Percentiles rank a stretch among this genome's conserved stretches.
phyloP scores from a whole-genome alignment of 169 alveolate genomes.

The Sarcocystis neurona region DNA sequence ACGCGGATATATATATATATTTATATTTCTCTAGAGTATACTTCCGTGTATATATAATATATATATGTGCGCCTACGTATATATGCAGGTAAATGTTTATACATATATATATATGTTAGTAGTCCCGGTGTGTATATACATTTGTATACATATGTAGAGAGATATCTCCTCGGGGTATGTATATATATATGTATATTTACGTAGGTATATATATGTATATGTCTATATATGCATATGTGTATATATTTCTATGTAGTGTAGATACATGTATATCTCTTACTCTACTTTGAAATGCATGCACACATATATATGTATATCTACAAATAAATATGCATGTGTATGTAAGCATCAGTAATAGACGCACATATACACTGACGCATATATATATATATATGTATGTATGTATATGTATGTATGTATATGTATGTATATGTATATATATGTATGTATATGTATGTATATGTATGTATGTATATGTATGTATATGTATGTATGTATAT shows the following conservation, averaged over 20 bases:
- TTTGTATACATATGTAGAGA: neutral
- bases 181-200: neutral
- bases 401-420: neutral
- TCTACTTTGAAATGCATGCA: neutral
- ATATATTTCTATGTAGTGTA: neutral
- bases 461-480: neutral
- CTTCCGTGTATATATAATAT: no score
- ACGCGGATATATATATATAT: neutral
- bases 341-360: neutral
- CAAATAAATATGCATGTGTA: no score
- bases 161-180: no score
- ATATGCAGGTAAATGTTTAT: neutral
- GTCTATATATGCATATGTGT: neutral
- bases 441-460: neutral
- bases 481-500: neutral
- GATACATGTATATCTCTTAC: neutral
- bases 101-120: neutral
- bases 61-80: neutral
- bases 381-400: neutral
- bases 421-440: neutral
- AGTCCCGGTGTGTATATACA: neutral
- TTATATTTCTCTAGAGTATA: no score
- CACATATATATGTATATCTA: neutral
- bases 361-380: no score
- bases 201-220: neutral